Evolutionary conservation across 441 rosid genomes (phyloP), one percentile per base, ranked within the genome.

Genomic region (Pelargonium myrrhifolium): DNA sequence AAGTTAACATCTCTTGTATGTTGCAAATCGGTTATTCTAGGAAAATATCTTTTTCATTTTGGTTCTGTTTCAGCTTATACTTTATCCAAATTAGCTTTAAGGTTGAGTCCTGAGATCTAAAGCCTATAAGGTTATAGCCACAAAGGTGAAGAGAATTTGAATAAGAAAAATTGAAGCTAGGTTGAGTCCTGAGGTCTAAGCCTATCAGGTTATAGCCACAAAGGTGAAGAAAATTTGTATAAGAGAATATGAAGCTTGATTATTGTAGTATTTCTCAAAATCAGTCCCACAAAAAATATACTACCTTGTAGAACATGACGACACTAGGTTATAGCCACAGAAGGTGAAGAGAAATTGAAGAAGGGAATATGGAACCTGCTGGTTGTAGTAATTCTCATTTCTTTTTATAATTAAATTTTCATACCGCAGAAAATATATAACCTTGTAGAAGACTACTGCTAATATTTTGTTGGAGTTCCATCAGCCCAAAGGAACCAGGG

Each of bases 1-100:
- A 14, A 56, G 40, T 71, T 58, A 62, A 66, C 49, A 53, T 53
- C 22, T 6, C 60, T 55, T 18, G 26, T 55, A 55, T 55, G 60
- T 18, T 55, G 3, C 60, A 18, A 8, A 17, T 53, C 20, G 17
- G 9, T 49, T 49, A 6, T 49, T 15, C 20, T 5, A 49, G 15
- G 59, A 53, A 12, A 53, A 10, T 15, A 53, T 53, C 59, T 53
- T 53, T 53, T n/a, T 53, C 59, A 15, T 24, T 18, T 8, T 5
- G 59, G 22, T 53, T 53, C 22, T 53, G 59, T 53, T 53, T 53
- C 59, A 53, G 59, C 9, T 18, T 9, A 18, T 53, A 53, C 22
- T 53, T 53, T 5, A 53, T 53, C 59, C 20, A 15, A 53, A 6
- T 53, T 53, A 53, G 20, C 21, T 53, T 17, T 53, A 17, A 17